A percentile compares a stretch with the other conserved stretches of the same genome.
Conservation (phyloP, 805 yeast genomes). For the Candida xiaguanensis region DNA sequence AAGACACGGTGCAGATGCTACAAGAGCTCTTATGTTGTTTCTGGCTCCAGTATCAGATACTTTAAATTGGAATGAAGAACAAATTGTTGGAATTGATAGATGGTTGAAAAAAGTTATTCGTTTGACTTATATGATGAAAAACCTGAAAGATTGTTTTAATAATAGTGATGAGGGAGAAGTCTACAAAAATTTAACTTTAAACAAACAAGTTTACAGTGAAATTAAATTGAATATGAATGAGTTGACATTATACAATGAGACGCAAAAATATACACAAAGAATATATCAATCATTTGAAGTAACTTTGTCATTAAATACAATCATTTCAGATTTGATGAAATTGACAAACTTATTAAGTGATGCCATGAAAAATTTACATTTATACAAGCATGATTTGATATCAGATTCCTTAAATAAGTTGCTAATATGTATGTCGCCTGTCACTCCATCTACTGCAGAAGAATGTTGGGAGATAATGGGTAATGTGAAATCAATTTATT, state of each 20-base stretch:
- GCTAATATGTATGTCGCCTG: constrained; percentile 68
- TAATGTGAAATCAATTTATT: constrained; percentile 49
- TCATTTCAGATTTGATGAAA: constrained; percentile 88
- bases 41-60: constrained; percentile 85
- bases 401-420: constrained; percentile 50
- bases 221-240: constrained; percentile 43
- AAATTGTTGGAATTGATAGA: constrained; percentile 81
- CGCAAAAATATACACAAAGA: constrained; percentile 43
- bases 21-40: constrained; percentile 88
- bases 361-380: constrained; percentile 31
- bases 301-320: constrained; percentile 70
- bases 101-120: constrained; percentile 68
- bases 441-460: constrained; percentile 77
- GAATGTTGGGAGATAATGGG: constrained; percentile 62
- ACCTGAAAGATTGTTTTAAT: constrained; percentile 8
- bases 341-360: constrained; percentile 43
- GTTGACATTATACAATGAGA: constrained; percentile 52
- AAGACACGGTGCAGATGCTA: constrained; percentile 87
- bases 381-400: constrained; percentile 38
- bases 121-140: constrained; percentile 18
- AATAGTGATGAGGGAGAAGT: neutral
- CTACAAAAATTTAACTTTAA: constrained; percentile 14
- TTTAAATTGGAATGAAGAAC: constrained; percentile 85
- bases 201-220: constrained; percentile 15
- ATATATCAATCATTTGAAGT: constrained; percentile 59